Base-by-base conservation (phyloP, 2,329 filamentous ascomycete genomes). In the Hortaea sp. region DNA sequence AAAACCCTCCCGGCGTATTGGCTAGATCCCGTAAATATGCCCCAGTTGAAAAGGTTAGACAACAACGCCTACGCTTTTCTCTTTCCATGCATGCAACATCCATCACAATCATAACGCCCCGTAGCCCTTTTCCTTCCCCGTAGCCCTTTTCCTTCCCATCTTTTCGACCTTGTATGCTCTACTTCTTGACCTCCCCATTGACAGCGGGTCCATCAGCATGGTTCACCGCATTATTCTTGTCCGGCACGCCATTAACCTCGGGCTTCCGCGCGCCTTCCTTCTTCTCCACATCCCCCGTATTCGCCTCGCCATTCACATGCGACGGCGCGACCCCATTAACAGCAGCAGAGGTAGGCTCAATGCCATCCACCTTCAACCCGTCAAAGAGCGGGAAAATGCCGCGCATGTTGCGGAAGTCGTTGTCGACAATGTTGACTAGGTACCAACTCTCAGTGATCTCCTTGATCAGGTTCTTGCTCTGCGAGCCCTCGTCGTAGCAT, bases 371-470 rank as follows among this genome's bases (percentile, higher is more conserved):
- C 50, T 77, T 65, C 3, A 98, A 74, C 27, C 80, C 88, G 11
- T 89, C 78, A 63, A 98, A 92, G 28, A 97, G 73, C 40, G 85
- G 78, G 64, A 95, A 97, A 56, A 98, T 85, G 46, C 81, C 82
- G 44, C 80, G 76, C 46, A 79, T 80, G 57, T 88, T 76, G 65
- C 94, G 88, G 81, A 98, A 98, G 65, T 98, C 88, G 62, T 98
- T 98, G 72, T 98, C 88, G 29, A 98, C 92, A 58, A 98, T 95
- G 63, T 98, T 98, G 57, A 98, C 78, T 48, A 98, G 73, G 63
- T 88, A 90, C 88, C 90, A 98, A 44, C 81, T 81, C 50, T 90
- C 82, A 79, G 95, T 92, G 50, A 97, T 75, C 45, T 78, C 75
- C 56, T 89, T 79, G 53, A 98, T 85, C 50, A 97, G 69, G 51